A percentile compares a stretch with the other conserved stretches of the same genome.
Evolutionary conservation across 257 asterid genomes (phyloP).

Genomic region (Solanum etuberosum): DNA sequence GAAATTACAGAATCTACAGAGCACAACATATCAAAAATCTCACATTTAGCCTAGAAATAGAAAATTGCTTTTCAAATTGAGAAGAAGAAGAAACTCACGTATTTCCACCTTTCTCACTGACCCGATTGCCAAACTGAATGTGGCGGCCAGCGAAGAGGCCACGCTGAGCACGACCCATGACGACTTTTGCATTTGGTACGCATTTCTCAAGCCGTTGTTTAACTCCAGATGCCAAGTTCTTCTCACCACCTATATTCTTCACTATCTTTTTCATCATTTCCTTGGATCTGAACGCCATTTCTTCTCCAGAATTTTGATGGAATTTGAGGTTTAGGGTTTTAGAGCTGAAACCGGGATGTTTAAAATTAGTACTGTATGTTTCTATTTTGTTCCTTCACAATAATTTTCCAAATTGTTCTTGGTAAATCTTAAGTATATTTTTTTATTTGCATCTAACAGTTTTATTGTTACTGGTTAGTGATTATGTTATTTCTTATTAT

Average conservation of each 20-base stretch:
- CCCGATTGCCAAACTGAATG: conserved; percentile 81
- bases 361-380: background rate
- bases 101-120: conserved; percentile 93
- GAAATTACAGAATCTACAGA: background rate
- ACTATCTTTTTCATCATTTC: conserved; percentile 75
- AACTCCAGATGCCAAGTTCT: conserved; percentile 58
- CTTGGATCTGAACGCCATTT: conserved; percentile 75
- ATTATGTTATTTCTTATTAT: too few species aligned
- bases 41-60: background rate
- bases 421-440: too few species aligned
- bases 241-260: conserved; percentile 77
- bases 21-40: background rate
- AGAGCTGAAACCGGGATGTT: background rate
- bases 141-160: conserved; percentile 91
- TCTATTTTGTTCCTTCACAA: background rate
- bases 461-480: too few species aligned
- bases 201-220: conserved; percentile 49
- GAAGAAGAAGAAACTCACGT: conserved; percentile 29
- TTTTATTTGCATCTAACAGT: background rate
- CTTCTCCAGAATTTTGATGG: background rate
- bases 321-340: background rate
- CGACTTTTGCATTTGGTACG: conserved; percentile 52
- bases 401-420: too few species aligned
- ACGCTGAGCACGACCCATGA: conserved; percentile 93
- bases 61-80: background rate